Evolutionary conservation across 805 yeast genomes (phyloP).

Genomic region (Debaryomyces hansenii): DNA sequence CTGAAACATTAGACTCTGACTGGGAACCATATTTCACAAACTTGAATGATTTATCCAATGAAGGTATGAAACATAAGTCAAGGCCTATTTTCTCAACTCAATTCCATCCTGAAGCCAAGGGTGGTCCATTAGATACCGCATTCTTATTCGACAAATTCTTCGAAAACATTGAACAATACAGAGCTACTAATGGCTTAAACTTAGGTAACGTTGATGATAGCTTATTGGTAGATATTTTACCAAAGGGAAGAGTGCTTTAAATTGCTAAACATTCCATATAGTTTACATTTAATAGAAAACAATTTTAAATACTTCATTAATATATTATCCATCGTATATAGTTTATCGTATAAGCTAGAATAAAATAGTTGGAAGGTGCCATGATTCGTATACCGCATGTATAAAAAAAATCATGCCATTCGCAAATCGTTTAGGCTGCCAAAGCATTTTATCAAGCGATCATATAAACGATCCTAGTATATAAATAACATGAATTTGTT

Average conservation of each 20-base stretch:
- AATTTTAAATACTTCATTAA: neutral
- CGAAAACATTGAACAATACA: constrained; percentile 60
- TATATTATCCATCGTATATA: neutral
- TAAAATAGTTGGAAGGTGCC: neutral
- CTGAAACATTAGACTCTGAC: constrained; percentile 66
- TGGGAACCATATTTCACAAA: constrained; percentile 87
- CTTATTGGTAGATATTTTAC: constrained; percentile 60
- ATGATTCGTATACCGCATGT: neutral
- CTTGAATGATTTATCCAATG: constrained; percentile 93
- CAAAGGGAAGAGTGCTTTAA: constrained; percentile 62
- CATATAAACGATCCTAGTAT: neutral
- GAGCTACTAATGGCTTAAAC: constrained; percentile 33
- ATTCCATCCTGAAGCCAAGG: constrained; percentile 99
- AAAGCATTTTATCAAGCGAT: neutral
- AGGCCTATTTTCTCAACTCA: constrained; percentile 95
- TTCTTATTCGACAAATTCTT: constrained; percentile 90
- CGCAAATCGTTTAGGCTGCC: neutral
- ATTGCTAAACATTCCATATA: neutral
- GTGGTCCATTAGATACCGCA: constrained; percentile 95
- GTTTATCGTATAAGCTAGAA: neutral
- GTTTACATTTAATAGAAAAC: neutral
- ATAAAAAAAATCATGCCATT: neutral
- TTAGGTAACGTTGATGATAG: constrained; percentile 46
- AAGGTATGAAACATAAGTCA: constrained; percentile 89
- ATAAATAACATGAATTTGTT: too few species aligned